Base-by-base conservation (phyloP, 1,139 yeast species). In the Blastobotrys illinoisensis region DNA sequence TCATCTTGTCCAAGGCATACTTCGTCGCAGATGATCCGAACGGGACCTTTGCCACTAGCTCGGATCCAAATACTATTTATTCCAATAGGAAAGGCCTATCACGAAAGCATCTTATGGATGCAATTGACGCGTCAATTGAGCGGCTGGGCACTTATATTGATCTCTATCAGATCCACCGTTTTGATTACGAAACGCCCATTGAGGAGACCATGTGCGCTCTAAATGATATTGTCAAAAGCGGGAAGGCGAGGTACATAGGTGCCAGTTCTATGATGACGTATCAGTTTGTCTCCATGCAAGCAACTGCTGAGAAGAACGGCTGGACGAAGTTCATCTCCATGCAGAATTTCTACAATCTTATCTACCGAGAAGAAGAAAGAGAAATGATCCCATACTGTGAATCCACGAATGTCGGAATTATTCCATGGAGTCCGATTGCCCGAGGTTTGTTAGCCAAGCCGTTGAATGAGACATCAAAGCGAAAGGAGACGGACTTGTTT, bases 121-220 rank as follows among this genome's bases (percentile, higher is more conserved):
- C 83, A 1, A 80, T 72, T 16, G 72, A 75, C 50, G 76, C 65
- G 1, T 76, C 81, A 5, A 75, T 75, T n/a, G 68, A 79, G 50
- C 73, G 96, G 56, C 75, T 89, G 55, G 70, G 79, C 16, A 86
- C 95, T 0, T 87, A 87, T 65, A 71, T 89, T 59, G 96, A 89
- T 68, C 74, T 88, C 61, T 87, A 88, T 0, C 88, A 86, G 68
- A 74, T 88, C 67, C 97, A 89, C 69, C 70, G 85, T 56, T 71
- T 71, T 44, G 85, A 81, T 60, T 58, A 63, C 40, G 64, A n/a
- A n/a, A n/a, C n/a, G n/a, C n/a, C n/a, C n/a, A n/a, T n/a, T n/a
- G n/a, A n/a, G n/a, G n/a, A n/a, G 80, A 77, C 75, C 48, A 79
- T 81, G 84, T 72, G 67, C 59, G 78, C 83, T 3, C 69, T 81